Evolutionary conservation across 2,329 filamentous ascomycete genomes (phyloP), one percentile per base, ranked within the genome.

Genomic region (Verticillium nubilum): DNA sequence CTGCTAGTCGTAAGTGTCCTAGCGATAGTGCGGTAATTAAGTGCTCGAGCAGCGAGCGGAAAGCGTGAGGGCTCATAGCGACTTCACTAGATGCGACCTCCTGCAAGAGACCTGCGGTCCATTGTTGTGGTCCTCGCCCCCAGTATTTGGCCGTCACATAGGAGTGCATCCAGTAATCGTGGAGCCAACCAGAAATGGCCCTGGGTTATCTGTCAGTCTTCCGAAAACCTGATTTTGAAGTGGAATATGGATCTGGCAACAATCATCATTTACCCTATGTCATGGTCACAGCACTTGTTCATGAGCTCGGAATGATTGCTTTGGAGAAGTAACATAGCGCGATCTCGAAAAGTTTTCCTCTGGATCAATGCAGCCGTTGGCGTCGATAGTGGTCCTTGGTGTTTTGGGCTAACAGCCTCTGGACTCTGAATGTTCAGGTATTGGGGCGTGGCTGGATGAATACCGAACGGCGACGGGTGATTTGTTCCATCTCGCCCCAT

Each of bases 131-230:
- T 1, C 67, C 66, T 15, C 31, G 61, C 1, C 66, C 66, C 67
- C 66, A 67, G 54, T 67, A 66, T 37, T 67, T 67, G 12, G 65
- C 59, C 1, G 64, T 67, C 27, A 66, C 58, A 31, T 66, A 68
- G 1, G 63, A 64, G n/a, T 64, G 65, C 47, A 67, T 64, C 66
- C 66, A 67, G 17, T 62, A 63, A 17, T 68, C 63, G 52, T 67
- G 65, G 12, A 68, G 62, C 64, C 65, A 66, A n/a, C 56, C 60
- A 12, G n/a, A 28, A 54, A 35, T n/a, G n/a, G n/a, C n/a, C n/a
- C n/a, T n/a, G n/a, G n/a, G n/a, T n/a, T n/a, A n/a, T n/a, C n/a
- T n/a, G n/a, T n/a, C n/a, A n/a, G n/a, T n/a, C n/a, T n/a, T n/a
- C n/a, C n/a, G n/a, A n/a, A n/a, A n/a, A n/a, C n/a, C n/a, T n/a